Evolutionary conservation across 2,329 filamentous ascomycete genomes (phyloP).

Genomic region (Fusarium solani-melongenae): DNA sequence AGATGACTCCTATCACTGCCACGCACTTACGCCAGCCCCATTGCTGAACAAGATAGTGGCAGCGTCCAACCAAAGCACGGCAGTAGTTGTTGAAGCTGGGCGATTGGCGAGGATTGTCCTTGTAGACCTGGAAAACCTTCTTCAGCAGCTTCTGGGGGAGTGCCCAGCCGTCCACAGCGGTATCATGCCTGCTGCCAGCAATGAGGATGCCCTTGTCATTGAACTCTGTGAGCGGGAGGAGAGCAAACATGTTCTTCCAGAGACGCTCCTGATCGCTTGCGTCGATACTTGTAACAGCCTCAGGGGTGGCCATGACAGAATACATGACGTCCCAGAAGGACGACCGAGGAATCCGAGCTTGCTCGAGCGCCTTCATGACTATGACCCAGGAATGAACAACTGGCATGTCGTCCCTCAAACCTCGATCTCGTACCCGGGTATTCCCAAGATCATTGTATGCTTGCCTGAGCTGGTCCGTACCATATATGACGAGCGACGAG

Average conservation of each 20-base stretch:
- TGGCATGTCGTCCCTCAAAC: conserved; percentile 60
- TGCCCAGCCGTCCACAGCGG: conserved; percentile 65
- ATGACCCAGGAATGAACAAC: conserved; percentile 68
- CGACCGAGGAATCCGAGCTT: conserved; percentile 60
- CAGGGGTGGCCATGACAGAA: conserved; percentile 52
- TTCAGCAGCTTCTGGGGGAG: conserved; percentile 68
- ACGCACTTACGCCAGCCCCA: conserved; percentile 74
- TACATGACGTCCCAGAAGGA: conserved; percentile 72
- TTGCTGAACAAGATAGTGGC: conserved; percentile 70
- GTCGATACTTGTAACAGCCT: conserved; percentile 52
- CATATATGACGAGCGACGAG: conserved; percentile 54
- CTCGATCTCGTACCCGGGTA: conserved; percentile 59
- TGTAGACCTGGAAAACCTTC: conserved; percentile 69
- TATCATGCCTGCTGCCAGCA: conserved; percentile 45
- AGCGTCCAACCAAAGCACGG: conserved; percentile 67
- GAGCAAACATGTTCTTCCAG: conserved; percentile 69
- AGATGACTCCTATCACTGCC: conserved; percentile 68
- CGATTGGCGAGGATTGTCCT: conserved; percentile 63
- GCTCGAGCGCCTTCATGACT: conserved; percentile 64
- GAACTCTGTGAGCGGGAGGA: conserved; percentile 72
- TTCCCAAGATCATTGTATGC: conserved; percentile 62
- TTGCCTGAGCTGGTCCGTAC: conserved; percentile 55
- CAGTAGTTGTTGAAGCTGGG: conserved; percentile 75
- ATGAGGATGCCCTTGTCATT: conserved; percentile 63
- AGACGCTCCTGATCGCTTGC: conserved; percentile 62